Base-by-base conservation (phyloP, 805 yeast genomes). In the Barnettozyma vustinii region DNA sequence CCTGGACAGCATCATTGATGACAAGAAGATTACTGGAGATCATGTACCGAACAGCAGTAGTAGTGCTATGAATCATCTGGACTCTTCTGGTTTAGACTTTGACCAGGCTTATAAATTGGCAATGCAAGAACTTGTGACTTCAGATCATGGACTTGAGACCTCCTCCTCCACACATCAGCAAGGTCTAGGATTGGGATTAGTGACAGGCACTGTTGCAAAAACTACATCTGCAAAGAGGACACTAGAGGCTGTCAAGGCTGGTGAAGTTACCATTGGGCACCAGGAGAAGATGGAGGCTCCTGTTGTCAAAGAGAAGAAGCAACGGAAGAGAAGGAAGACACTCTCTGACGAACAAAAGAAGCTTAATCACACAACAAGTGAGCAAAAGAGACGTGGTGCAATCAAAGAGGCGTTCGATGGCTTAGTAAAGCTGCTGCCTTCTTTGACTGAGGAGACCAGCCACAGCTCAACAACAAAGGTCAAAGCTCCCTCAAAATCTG, bases 1-100 rank as follows among this genome's bases (percentile, higher is more conserved):
- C 37, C 52, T 62, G 20, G 65, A 62, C 42, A 57, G 63, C 44
- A 60, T 62, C 23, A 59, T 62, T 19, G 61, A 60, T 40, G 57
- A 51, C n/a, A 55, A 60, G 20, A 48, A 51, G 25, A 36, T 36
- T 16, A 13, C 39, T 4, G 39, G 41, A 9, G 37, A 41, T 18
- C n/a, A 27, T 8, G 16, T 18, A 4, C 33, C 33, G 12, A 30
- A 12, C 33, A 30, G 33, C 16, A 13, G 7, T 7, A n/a, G 33
- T 30, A 30, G 19, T n/a, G 4, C 45, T 13, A n/a, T 15, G n/a
- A 10, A 23, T 42, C 30, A 23, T 21, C n/a, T 32, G 39, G 37
- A 27, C 3, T 26, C 43, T 16, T 25, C 43, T n/a, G 9, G 10
- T 16, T 13, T 20, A 16, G 30, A 26, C 19, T 45, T 44, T 20